These are phyloP conservation scores for Brettanomyces sp. DNA, from an alignment of 805 yeast species.

Conservation along the genomic window DNA sequence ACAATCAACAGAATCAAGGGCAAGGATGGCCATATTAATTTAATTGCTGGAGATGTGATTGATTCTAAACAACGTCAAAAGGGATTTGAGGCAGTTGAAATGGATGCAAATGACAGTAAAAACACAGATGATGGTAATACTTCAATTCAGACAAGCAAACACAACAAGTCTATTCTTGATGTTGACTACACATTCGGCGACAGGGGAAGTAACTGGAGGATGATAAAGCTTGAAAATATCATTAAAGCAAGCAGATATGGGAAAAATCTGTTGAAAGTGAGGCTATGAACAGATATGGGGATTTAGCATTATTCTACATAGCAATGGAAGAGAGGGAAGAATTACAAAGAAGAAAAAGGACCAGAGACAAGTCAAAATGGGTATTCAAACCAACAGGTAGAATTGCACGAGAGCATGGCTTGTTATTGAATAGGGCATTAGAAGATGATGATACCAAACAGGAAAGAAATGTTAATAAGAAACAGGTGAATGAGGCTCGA, in stretches of 20 bases:
- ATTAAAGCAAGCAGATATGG: not conserved
- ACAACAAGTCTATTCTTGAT: slow-evolving; percentile 1
- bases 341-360: slow-evolving; percentile 12
- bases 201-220: slow-evolving; percentile 28
- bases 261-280: slow-evolving; percentile 11
- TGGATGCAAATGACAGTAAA: not conserved
- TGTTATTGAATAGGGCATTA: slow-evolving; percentile 3
- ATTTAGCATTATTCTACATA: slow-evolving; percentile 18
- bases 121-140: slow-evolving; percentile 1
- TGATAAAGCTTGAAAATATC: slow-evolving; percentile 25
- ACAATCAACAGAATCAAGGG: slow-evolving; percentile 4
- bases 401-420: slow-evolving; percentile 13
- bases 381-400: slow-evolving; percentile 18
- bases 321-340: slow-evolving; percentile 27
- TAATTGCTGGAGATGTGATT: not conserved
- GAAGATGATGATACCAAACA: not conserved
- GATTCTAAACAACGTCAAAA: not conserved
- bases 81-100: not conserved
- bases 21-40: slow-evolving; percentile 7
- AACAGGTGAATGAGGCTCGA: slow-evolving; percentile 11
- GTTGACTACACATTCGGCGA: slow-evolving; percentile 29
- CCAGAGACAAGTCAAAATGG: slow-evolving; percentile 9
- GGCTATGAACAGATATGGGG: slow-evolving; percentile 23
- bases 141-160: not conserved
- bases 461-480: not conserved